Evolutionary conservation across 495 filamentous ascomycete species (phyloP).

Genomic region (Penicillium daleae): DNA sequence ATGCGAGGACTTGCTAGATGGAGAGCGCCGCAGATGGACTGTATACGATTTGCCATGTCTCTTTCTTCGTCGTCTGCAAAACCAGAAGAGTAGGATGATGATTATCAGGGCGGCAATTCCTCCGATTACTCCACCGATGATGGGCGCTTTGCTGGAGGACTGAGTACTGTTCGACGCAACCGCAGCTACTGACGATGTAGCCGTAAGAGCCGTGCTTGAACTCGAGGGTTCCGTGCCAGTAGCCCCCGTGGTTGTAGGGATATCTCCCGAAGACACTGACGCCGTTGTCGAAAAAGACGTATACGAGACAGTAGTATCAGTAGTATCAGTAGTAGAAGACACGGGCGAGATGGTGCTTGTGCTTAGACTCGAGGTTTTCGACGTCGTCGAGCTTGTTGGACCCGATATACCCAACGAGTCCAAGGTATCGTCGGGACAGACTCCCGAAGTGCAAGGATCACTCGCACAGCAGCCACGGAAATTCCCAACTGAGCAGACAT

Average conservation of each 20-base stretch:
- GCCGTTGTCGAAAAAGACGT: not conserved
- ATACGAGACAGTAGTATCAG: not conserved
- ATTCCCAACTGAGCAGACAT: constrained; percentile 34
- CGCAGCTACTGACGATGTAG: constrained; percentile 1
- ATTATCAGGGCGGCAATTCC: constrained; percentile 28
- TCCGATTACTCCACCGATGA: constrained; percentile 39
- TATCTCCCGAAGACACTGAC: constrained; percentile 2
- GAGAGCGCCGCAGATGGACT: constrained; percentile 1
- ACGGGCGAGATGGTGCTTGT: constrained; percentile 4
- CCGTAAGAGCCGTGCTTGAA: not conserved
- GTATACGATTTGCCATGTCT: constrained; percentile 14
- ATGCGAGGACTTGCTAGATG: not conserved
- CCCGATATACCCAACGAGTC: constrained; percentile 1
- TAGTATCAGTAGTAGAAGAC: not conserved
- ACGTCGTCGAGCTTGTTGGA: constrained; percentile 2
- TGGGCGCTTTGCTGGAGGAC: constrained; percentile 12
- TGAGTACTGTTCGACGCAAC: not conserved
- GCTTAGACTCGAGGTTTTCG: constrained; percentile 2
- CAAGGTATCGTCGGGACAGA: constrained; percentile 37
- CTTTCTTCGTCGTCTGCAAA: constrained; percentile 31
- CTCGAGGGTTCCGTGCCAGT: constrained; percentile 1
- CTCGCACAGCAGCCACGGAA: constrained; percentile 46
- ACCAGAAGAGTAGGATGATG: constrained; percentile 21
- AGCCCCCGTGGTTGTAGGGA: not conserved
- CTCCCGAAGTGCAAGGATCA: constrained; percentile 39